Conservation (phyloP, 106 monocot genomes). For the Amphibolis antarctica region DNA sequence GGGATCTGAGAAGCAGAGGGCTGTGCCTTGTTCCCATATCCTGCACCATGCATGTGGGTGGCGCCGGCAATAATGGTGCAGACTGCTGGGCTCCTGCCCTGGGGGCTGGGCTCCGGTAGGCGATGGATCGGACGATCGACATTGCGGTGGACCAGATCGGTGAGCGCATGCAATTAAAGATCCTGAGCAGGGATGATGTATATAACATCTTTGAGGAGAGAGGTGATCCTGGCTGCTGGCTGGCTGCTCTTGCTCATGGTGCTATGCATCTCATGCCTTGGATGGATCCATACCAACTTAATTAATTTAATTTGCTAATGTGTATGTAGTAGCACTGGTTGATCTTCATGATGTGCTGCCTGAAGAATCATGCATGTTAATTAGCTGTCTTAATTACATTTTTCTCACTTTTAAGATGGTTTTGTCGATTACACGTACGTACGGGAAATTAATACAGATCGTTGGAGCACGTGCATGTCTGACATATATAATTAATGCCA, state of each 20-base stretch:
- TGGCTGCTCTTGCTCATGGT: constrained; percentile 50
- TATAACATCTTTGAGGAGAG: too few relatives aligned
- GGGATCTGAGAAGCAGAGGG: constrained; percentile 61
- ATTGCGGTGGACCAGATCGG: neutral
- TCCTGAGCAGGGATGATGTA: constrained; percentile 44
- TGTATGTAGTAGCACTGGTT: neutral
- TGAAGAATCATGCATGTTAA: too few relatives aligned
- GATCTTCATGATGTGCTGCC: too few relatives aligned
- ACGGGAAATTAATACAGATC: too few relatives aligned
- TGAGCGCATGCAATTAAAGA: constrained; percentile 27
- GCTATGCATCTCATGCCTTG: constrained; percentile 21
- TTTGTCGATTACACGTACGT: too few relatives aligned
- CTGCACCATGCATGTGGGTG: constrained; percentile 48
- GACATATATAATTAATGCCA: too few relatives aligned
- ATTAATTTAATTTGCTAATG: neutral
- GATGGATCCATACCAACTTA: too few relatives aligned
- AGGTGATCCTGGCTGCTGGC: too few relatives aligned
- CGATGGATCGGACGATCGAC: neutral
- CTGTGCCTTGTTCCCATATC: constrained; percentile 69
- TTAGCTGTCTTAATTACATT: too few relatives aligned
- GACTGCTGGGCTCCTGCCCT: constrained; percentile 55
- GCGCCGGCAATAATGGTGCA: constrained; percentile 41
- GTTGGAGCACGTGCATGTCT: too few relatives aligned
- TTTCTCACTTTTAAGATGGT: too few relatives aligned
- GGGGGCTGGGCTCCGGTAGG: constrained; percentile 26